phyloP scores from a whole-genome alignment of 805 yeast species.

The fission yeast (Schizosaccharomyces pombe) region DNA sequence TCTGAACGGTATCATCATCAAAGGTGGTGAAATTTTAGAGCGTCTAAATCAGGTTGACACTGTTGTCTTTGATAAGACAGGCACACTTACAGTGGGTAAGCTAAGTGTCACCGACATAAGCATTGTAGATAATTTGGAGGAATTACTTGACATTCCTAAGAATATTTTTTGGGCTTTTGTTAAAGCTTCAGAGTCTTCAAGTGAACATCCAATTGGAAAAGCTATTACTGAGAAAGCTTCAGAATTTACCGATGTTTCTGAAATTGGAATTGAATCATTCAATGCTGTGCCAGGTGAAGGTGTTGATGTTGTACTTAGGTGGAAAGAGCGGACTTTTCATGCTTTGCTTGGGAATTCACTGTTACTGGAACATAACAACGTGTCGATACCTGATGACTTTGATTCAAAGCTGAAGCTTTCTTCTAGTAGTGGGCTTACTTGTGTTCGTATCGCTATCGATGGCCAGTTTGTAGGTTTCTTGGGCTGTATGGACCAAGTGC shows the following conservation, averaged over 20 bases:
- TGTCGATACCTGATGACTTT: conserved; percentile 8
- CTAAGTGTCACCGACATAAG: conserved; percentile 26
- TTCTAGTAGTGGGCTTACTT: conserved; percentile 20
- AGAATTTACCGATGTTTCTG: background rate
- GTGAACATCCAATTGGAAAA: conserved; percentile 75
- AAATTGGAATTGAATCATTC: conserved; percentile 1
- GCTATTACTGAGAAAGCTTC: conserved; percentile 30
- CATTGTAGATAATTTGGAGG: background rate
- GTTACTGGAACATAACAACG: conserved; percentile 16
- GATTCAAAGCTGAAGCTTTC: conserved; percentile 10
- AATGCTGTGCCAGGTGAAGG: background rate
- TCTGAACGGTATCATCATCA: conserved; percentile 61
- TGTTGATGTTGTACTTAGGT: conserved; percentile 4
- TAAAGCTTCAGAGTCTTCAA: conserved; percentile 36
- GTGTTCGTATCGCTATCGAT: conserved; percentile 36
- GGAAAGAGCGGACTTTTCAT: background rate
- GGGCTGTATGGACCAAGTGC: conserved; percentile 43
- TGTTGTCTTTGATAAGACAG: conserved; percentile 82
- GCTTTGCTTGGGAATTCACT: conserved; percentile 29
- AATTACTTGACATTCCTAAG: conserved; percentile 6
- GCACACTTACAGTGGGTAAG: conserved; percentile 71
- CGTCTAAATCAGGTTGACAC: conserved; percentile 37
- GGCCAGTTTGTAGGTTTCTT: conserved; percentile 37
- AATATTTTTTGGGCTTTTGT: conserved; percentile 29
- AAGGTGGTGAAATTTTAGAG: conserved; percentile 81